phyloP scores from a whole-genome alignment of 768 basidiomycete species.

The Pluteus cervinus region DNA sequence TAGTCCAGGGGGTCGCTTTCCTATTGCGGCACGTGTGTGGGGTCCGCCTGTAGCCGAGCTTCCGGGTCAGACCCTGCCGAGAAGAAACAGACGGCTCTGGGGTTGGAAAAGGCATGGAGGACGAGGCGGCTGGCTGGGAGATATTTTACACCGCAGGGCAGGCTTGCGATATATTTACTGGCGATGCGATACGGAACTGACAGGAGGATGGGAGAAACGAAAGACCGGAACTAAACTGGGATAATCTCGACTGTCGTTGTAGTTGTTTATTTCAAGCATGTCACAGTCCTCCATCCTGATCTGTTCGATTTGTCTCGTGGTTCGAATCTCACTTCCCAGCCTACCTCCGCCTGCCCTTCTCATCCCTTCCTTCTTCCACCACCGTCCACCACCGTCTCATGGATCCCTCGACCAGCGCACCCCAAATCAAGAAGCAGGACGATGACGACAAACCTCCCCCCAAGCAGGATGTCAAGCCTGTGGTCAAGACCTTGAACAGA shows the following conservation, averaged over 20 bases:
- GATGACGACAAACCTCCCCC: constrained; percentile 42
- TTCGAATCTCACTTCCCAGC: constrained; percentile 12
- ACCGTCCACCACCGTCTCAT: constrained; percentile 21
- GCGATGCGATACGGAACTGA: too few species aligned
- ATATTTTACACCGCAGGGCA: too few species aligned
- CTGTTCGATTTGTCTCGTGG: constrained; percentile 17
- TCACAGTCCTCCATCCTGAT: constrained; percentile 11
- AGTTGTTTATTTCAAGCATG: constrained; percentile 15
- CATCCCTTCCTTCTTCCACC: constrained; percentile 15
- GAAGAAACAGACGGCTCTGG: too few species aligned
- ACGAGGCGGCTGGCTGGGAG: too few species aligned
- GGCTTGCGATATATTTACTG: too few species aligned
- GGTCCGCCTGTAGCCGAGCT: too few species aligned
- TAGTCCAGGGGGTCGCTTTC: too few species aligned
- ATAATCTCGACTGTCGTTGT: constrained; percentile 1
- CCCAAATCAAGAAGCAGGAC: constrained; percentile 56
- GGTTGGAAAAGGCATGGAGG: too few species aligned
- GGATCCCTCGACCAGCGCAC: constrained; percentile 26
- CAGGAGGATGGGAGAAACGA: too few species aligned
- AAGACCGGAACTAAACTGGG: too few species aligned
- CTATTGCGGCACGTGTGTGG: too few species aligned
- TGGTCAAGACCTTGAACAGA: constrained; percentile 73
- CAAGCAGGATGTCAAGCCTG: constrained; percentile 69
- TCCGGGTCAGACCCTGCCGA: too few species aligned
- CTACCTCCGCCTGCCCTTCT: constrained; percentile 7